Percentiles rank a stretch among this genome's conserved stretches.
Conservation (phyloP, 345 rosid genomes). For the Cardamine occulta region DNA sequence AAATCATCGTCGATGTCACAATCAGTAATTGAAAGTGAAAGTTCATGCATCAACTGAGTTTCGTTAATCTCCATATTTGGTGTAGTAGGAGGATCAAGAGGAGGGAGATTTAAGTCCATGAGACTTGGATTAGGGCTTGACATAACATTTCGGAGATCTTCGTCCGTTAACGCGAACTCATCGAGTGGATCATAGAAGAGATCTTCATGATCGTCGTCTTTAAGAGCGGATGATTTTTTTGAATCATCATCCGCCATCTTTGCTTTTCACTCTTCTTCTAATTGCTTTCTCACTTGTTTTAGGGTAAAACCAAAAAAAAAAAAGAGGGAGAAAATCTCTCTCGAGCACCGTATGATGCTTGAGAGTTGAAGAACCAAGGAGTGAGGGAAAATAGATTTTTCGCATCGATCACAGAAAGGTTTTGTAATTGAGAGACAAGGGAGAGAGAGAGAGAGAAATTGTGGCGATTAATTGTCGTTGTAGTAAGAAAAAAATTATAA, state of each 20-base stretch:
- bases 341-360: conserved; percentile 38
- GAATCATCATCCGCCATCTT: conserved; percentile 30
- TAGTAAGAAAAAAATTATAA: not conserved
- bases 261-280: conserved; percentile 21
- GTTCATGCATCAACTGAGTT: not conserved
- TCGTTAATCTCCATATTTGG: not conserved
- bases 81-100: not conserved
- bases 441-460: not conserved
- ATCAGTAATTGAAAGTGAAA: not conserved
- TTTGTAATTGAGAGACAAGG: conserved; percentile 16
- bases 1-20: not conserved
- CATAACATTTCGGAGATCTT: conserved; percentile 4
- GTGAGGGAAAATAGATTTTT: conserved; percentile 14
- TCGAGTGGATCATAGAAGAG: not conserved
- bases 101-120: not conserved
- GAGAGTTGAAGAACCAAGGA: conserved; percentile 39
- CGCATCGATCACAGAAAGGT: not conserved
- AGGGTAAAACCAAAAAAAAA: not conserved
- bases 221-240: not conserved
- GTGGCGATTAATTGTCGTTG: conserved; percentile 39
- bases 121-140: not conserved
- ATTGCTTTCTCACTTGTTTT: not conserved
- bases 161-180: not conserved
- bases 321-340: conserved; percentile 20
- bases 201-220: not conserved